A percentile compares a stretch with the other conserved stretches of the same genome.
phyloP scores from a whole-genome alignment of 1,139 yeast genomes.

The Protomyces arabidopsidicola region DNA sequence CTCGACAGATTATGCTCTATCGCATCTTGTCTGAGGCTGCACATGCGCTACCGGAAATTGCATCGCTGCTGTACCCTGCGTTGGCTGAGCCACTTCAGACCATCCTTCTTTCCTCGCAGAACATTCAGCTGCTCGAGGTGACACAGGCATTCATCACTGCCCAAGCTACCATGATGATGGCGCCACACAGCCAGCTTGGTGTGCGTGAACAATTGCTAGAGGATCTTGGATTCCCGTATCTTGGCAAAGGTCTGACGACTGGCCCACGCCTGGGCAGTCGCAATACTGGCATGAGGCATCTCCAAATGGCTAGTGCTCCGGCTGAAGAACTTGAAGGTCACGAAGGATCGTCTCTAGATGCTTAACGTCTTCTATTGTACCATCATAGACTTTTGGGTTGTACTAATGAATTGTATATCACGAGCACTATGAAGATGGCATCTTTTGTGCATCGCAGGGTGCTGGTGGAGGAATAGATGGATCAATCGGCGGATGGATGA shows the following conservation, averaged over 20 bases:
- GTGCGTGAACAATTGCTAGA: not conserved
- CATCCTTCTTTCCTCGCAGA: not conserved
- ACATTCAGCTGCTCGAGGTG: not conserved
- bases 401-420: not conserved
- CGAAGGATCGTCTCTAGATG: too few relatives aligned
- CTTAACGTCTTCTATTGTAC: too few relatives aligned
- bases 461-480: conserved; percentile 19
- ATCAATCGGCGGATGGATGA: conserved; percentile 23
- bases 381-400: too few relatives aligned
- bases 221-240: not conserved
- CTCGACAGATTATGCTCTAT: not conserved
- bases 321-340: too few relatives aligned
- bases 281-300: not conserved
- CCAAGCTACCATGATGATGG: not conserved
- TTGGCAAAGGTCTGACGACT: not conserved
- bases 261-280: not conserved
- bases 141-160: not conserved
- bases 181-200: not conserved
- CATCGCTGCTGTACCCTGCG: not conserved
- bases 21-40: not conserved
- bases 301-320: not conserved
- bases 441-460: conserved; percentile 22
- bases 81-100: not conserved
- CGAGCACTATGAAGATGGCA: not conserved
- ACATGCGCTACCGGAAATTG: not conserved